phyloP scores from a whole-genome alignment of 2,329 filamentous ascomycete species.

The Cladosporium sp. region DNA sequence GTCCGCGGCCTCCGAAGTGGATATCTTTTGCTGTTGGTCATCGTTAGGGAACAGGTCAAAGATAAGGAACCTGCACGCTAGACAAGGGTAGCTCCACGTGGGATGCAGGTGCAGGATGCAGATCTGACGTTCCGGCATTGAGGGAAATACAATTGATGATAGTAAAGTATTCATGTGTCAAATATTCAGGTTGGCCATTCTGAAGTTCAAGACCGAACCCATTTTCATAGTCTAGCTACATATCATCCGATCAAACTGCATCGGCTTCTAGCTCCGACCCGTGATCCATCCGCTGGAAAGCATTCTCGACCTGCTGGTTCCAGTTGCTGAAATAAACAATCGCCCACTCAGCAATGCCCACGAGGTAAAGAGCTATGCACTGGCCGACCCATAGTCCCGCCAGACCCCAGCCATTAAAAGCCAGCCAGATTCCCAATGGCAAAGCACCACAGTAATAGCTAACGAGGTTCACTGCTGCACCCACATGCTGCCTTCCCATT shows the following conservation, averaged over 20 bases:
- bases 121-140: neutral
- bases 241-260: neutral
- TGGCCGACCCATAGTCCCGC: slow-evolving; percentile 69
- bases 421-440: slow-evolving; percentile 76
- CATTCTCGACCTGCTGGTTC: slow-evolving; percentile 66
- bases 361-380: slow-evolving; percentile 66
- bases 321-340: slow-evolving; percentile 75
- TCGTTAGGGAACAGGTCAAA: neutral
- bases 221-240: too few relatives aligned
- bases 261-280: slow-evolving; percentile 30
- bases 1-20: too few relatives aligned
- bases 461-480: slow-evolving; percentile 73
- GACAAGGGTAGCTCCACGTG: neutral
- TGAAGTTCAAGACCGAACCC: too few relatives aligned
- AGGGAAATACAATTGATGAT: too few relatives aligned
- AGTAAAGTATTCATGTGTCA: too few relatives aligned
- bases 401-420: slow-evolving; percentile 81
- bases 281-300: slow-evolving; percentile 65
- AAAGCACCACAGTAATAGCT: slow-evolving; percentile 81
- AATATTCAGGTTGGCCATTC: too few relatives aligned
- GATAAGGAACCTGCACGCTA: neutral
- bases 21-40: neutral
- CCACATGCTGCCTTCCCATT: slow-evolving; percentile 82
- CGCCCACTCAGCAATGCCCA: slow-evolving; percentile 71
- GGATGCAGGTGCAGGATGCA: neutral